phyloP scores from a whole-genome alignment of 148 eudicot species.

The Camellia sinensis region DNA sequence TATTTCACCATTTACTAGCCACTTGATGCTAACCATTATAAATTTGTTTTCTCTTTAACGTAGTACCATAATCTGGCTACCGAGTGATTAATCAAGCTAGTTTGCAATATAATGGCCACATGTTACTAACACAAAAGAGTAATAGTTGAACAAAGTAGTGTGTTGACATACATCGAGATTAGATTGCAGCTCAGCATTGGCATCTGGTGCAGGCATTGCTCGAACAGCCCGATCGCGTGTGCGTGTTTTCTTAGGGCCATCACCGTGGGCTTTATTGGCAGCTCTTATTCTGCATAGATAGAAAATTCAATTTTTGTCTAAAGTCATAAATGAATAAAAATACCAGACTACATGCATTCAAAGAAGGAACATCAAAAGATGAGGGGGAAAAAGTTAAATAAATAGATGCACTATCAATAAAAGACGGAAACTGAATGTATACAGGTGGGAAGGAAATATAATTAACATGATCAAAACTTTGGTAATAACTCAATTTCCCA shows the following conservation, averaged over 20 bases:
- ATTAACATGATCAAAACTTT: too few species aligned
- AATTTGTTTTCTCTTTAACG: background rate
- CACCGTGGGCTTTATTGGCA: constrained; percentile 71
- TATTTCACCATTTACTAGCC: background rate
- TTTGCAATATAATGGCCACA: constrained; percentile 2
- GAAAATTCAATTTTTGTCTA: background rate
- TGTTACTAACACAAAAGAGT: background rate
- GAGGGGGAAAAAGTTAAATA: background rate
- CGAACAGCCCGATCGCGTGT: constrained; percentile 64
- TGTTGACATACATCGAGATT: constrained; percentile 77
- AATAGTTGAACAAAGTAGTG: constrained; percentile 3
- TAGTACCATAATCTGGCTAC: background rate
- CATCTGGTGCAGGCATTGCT: constrained; percentile 85
- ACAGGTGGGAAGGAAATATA: too few species aligned
- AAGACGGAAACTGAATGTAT: background rate
- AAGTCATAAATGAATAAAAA: background rate
- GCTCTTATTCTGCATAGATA: constrained; percentile 57
- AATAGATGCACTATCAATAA: background rate
- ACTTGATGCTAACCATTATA: background rate
- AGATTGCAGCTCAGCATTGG: constrained; percentile 93
- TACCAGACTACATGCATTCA: background rate
- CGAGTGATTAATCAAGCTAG: background rate
- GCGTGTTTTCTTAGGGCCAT: constrained; percentile 58
- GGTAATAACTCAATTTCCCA: too few species aligned
- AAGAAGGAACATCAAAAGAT: background rate